A percentile compares a stretch with the other conserved stretches of the same genome.
These are phyloP conservation scores for Chlorella variabilis DNA, from an alignment of 163 green algal genomes.

Conservation along the genomic window DNA sequence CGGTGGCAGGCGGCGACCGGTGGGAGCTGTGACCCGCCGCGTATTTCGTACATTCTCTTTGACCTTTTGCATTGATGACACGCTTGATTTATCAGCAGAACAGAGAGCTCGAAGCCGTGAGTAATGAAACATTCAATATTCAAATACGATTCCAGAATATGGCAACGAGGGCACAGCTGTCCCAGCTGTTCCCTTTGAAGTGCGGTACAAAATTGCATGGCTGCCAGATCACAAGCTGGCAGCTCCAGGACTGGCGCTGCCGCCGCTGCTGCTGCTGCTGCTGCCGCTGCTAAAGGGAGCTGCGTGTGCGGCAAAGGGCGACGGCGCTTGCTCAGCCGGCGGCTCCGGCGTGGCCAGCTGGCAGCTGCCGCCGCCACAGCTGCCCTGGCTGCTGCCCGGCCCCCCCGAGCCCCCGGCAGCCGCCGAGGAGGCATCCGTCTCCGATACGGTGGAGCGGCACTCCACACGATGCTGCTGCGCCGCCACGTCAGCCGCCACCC, in stretches of 20 bases:
- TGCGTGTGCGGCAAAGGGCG: background rate
- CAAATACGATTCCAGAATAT: too few relatives aligned
- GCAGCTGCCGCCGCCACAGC: background rate
- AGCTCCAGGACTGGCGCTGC: too few relatives aligned
- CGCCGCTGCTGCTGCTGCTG: background rate
- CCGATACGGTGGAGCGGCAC: background rate
- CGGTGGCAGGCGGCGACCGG: background rate
- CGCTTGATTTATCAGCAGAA: too few relatives aligned
- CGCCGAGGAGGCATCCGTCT: background rate
- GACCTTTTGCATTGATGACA: too few relatives aligned
- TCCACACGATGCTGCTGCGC: background rate
- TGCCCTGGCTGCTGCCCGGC: background rate
- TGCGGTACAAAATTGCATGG: too few relatives aligned
- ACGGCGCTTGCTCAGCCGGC: background rate
- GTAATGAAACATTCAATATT: too few relatives aligned
- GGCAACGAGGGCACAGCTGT: too few relatives aligned
- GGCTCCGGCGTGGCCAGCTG: background rate
- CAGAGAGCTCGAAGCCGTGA: too few relatives aligned
- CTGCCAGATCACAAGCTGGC: too few relatives aligned
- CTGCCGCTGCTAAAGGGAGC: conserved; percentile 6
- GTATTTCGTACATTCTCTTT: too few relatives aligned
- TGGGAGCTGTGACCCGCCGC: too few relatives aligned
- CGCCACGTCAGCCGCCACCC: background rate
- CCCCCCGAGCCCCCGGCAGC: background rate
- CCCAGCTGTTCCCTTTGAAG: too few relatives aligned